Evolutionary conservation across 2,329 filamentous ascomycete species (phyloP), one percentile per base, ranked within the genome.

Genomic region (Arthrobotrys entomopaga): DNA sequence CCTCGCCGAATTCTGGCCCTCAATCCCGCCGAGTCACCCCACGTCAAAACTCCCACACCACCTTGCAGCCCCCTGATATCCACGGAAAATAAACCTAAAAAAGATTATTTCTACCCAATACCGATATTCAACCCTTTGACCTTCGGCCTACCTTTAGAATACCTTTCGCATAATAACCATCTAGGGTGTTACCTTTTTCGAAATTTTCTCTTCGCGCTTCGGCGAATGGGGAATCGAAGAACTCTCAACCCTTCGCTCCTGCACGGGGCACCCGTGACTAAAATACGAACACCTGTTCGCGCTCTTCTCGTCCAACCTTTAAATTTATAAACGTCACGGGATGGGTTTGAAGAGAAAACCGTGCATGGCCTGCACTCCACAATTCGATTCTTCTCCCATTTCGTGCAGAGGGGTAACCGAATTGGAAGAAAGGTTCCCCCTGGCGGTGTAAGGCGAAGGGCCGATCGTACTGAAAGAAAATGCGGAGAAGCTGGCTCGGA

Each of bases 401-500:
- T 34, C 29, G 29, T 6, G 29, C 29, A 46, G 42, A 19, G 19
- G 59, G 19, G 46, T 34, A 46, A 42, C 53, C 34, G 20, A 48
- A 7, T 34, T 34, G 29, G 6, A 34, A 34, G 6, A 34, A 29
- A 34, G 16, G 56, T 29, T 29, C 43, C 65, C 65, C 65, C 56
- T 53, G 56, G 65, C 65, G 53, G 61, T 15, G 48, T 24, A 19
- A 34, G 57, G 65, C 26, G 48, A 59, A 69, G 52, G 56, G 65
- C 65, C 65, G 65, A 69, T 69, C 56, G 49, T 56, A 16, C 52
- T 53, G 34, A 69, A 48, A 69, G 61, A 69, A 48, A 69, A 69
- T 69, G 65, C 65, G 65, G 65, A 69, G 65, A 69, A 69, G 65
- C 49, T 60, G 29, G 29, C 29, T 34, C 10, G 29, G 29, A 34